phyloP scores from a whole-genome alignment of 2,329 filamentous ascomycete genomes.

The Colletotrichum chrysophilum region DNA sequence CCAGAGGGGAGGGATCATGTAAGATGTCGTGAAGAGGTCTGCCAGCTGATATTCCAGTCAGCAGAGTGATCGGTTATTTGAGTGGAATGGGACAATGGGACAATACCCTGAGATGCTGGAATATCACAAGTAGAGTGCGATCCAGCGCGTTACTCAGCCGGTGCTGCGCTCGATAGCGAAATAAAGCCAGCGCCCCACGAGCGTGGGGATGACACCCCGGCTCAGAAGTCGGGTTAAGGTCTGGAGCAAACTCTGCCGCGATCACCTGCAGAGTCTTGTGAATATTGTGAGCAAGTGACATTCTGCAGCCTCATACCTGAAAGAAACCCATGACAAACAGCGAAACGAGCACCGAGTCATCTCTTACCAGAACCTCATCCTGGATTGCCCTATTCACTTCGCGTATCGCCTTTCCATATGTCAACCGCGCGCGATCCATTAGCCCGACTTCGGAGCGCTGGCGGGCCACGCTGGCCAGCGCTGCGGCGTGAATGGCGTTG shows the following conservation, averaged over 20 bases:
- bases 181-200: background rate
- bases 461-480: background rate
- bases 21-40: background rate
- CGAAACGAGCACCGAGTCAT: background rate
- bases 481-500: background rate
- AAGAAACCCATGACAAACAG: background rate
- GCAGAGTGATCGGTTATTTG: background rate
- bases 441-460: background rate
- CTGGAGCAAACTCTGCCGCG: background rate
- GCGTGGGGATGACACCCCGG: background rate
- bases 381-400: background rate
- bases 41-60: background rate
- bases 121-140: background rate
- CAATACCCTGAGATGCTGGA: background rate
- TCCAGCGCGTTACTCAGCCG: background rate
- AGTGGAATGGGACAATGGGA: background rate
- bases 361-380: background rate
- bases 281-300: background rate
- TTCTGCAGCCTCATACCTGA: background rate
- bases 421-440: background rate
- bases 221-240: background rate
- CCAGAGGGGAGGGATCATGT: background rate
- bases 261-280: background rate
- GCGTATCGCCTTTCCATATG: background rate
- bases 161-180: background rate